Base-by-base conservation (phyloP, 371 early-diverging fungal genomes). In the Circinella minor region DNA sequence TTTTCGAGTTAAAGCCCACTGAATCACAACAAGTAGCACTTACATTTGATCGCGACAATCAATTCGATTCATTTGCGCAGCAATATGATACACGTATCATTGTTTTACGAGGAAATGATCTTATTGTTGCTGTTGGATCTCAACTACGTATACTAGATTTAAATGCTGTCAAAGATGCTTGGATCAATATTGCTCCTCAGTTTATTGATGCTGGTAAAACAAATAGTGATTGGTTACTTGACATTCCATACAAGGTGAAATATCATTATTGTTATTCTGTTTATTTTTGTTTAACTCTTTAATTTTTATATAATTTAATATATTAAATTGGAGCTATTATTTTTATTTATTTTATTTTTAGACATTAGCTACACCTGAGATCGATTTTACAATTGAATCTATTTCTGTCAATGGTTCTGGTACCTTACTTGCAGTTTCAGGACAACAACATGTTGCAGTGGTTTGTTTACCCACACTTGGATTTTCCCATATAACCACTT, bases 231-330 rank as follows among this genome's bases (percentile, higher is more conserved):
- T 82, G 81, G 82, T 71, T 85, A 51, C 54, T 71, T 13, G 61
- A 78, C 1, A 64, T 81, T 14, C 81, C 78, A 17, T 81, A 77
- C 71, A 82, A 77, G 69, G 85, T 82, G 27, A 27, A 27, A 27
- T 27, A 27, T 27, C 27, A 27, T 27, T 1, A 27, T 0, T 27
- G 27, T 2, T 27, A 27, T 27, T 27, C 27, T 27, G 27, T 27
- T 27, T 27, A 27, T 1, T 27, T 27, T 2, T 27, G 27, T 27
- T 27, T 27, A 27, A 27, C 3, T 43, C 43, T 43, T 43, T 43
- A 39, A 9, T 43, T 3, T 2, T 43, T 43, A 9, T 2, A 43
- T 27, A 27, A 27, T 27, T 6, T 43, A 9, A 9, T 43, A 43
- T 43, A 43, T 43, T 43, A 43, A 43, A 43, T 9, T 11, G 43